Base-by-base conservation (phyloP, 305 asterid genomes). In the Coffea humblotiana region DNA sequence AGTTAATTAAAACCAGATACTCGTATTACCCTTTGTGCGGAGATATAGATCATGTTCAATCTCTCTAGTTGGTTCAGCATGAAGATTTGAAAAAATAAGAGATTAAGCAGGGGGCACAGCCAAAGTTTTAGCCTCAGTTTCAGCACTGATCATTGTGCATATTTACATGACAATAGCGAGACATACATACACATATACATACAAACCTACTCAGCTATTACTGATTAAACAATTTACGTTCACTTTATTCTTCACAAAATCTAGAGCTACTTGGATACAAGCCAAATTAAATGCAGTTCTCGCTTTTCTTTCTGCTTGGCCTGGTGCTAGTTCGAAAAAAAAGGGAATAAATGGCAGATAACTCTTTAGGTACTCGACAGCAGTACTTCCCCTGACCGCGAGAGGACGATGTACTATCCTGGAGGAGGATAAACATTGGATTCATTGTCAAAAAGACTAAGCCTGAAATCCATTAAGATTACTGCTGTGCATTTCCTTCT, bases 401-500 rank as follows among this genome's bases (percentile, higher is more conserved):
- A 45, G 69, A 54, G 18, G 35, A 8, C 3, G 23, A 75, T 8
- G 40, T 37, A 35, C 6, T 74, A 1, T 40, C 14, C 35, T 45
- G 29, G 37, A 72, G 29, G 37, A 72, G 19, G 37, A 29, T 45
- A 16, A 18, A 10, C 6, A 25, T 23, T 47, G 58, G 27, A 47
- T 8, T 8, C 16, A 70, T 15, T 18, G n/a, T 43, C 56, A 8
- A 40, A 19, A 70, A 45, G 21, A 32, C 35, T n/a, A 21, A 45
- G 74, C 51, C 23, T 19, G 49, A 81, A 32, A 76, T 76, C 79
- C 77, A 48, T 60, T 29, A 25, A 69, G 47, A 76, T 69, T 67
- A 74, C 43, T 72, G 77, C 64, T 58, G 66, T 63, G 83, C 75
- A 81, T 78, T 52, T 78, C 76, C 67, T 71, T 49, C 51, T 49